Evolutionary conservation across 1,284 basidiomycete species (phyloP).

Genomic region (Austropuccinia psidii): DNA sequence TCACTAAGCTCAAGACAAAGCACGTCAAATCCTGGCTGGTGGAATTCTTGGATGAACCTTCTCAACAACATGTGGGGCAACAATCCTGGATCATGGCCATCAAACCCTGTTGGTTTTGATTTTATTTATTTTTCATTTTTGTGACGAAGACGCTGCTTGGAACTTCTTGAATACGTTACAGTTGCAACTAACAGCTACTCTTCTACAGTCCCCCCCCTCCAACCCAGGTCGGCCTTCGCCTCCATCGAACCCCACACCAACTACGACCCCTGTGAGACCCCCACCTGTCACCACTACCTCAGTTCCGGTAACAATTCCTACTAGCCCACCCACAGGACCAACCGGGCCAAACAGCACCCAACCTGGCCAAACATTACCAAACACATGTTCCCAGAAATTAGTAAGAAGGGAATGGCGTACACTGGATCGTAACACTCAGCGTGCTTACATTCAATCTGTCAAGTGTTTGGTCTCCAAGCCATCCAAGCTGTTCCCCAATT

Average conservation of each 20-base stretch:
- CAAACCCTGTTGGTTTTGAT: too few relatives aligned
- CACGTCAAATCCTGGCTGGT: too few relatives aligned
- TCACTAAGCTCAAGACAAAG: too few relatives aligned
- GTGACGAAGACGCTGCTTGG: too few relatives aligned
- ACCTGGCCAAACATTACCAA: background rate
- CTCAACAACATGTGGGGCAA: constrained; percentile 1
- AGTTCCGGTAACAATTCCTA: background rate
- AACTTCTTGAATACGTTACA: too few relatives aligned
- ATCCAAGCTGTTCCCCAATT: background rate
- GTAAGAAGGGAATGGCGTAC: constrained; percentile 33
- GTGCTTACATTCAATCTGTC: constrained; percentile 10
- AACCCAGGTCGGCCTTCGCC: background rate
- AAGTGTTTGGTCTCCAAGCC: constrained; percentile 23
- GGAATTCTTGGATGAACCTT: background rate
- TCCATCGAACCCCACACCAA: background rate
- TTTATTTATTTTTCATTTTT: too few relatives aligned
- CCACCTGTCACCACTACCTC: background rate
- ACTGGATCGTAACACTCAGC: background rate
- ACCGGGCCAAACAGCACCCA: background rate
- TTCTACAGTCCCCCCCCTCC: background rate
- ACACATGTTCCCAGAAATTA: background rate
- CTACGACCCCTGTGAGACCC: background rate
- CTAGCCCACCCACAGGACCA: background rate
- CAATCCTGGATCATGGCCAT: background rate
- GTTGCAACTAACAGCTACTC: background rate